phyloP scores from a whole-genome alignment of 2,329 filamentous ascomycete genomes.

The Truncatella angustata region DNA sequence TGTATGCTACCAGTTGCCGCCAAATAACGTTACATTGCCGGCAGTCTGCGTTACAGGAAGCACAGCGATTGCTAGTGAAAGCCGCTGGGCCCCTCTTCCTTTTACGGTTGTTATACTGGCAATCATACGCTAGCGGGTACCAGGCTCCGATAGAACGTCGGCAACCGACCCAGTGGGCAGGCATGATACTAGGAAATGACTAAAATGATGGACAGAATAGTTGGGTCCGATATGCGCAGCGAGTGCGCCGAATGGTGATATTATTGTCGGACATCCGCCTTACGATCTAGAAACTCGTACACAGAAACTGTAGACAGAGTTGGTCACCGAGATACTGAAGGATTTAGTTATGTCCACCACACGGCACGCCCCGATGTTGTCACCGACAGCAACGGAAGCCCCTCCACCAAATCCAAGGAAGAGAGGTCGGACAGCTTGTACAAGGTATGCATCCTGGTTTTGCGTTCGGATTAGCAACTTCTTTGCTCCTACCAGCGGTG shows the following conservation, averaged over 20 bases:
- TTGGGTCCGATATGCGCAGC: not conserved
- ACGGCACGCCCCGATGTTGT: conserved; percentile 14
- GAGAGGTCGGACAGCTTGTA: conserved; percentile 41
- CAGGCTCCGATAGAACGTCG: not conserved
- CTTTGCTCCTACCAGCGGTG: not conserved
- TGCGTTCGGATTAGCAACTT: not conserved
- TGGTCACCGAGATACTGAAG: not conserved
- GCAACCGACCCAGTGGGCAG: not conserved
- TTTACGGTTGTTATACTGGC: not conserved
- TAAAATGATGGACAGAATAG: not conserved
- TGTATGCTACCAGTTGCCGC: too few relatives aligned
- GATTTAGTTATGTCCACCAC: not conserved
- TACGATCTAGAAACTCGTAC: not conserved
- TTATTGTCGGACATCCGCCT: conserved; percentile 8
- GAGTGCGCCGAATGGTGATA: not conserved
- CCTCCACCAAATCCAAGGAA: conserved; percentile 36
- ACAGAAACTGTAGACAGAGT: not conserved
- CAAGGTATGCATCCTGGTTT: conserved; percentile 18
- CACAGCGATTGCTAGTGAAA: not conserved
- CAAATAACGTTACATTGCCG: too few relatives aligned
- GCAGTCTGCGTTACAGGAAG: not conserved
- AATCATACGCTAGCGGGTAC: conserved; percentile 4
- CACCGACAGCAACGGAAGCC: conserved; percentile 10
- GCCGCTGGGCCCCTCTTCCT: not conserved
- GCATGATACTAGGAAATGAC: conserved; percentile 1